Conservation (phyloP, 2,329 filamentous ascomycete species). For the Boeremia lycopersici region DNA sequence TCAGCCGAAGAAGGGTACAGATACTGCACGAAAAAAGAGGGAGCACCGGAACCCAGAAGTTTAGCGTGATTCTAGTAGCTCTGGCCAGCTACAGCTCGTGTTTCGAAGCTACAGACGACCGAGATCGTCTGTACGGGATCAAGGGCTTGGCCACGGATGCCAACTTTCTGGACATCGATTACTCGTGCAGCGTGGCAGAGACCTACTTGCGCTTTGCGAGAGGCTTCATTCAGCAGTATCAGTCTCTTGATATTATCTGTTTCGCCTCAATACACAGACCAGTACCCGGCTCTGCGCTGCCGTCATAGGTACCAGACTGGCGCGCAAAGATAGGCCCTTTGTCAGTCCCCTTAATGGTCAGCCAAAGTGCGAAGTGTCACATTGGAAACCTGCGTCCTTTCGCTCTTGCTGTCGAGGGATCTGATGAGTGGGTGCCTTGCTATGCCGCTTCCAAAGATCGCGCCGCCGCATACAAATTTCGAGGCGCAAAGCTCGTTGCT, state of each 20-base stretch:
- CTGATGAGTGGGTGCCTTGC: no score
- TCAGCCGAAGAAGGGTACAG: not conserved
- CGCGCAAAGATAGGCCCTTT: not conserved
- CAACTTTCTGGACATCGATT: not conserved
- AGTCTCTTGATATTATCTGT: not conserved
- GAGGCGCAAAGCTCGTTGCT: no score
- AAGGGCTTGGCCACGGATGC: not conserved
- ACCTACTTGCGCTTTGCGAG: not conserved
- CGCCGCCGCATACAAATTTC: no score
- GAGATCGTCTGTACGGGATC: not conserved
- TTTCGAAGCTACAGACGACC: not conserved
- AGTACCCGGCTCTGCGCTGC: not conserved
- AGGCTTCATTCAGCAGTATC: not conserved
- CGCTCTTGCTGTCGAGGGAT: no score
- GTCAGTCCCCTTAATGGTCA: not conserved
- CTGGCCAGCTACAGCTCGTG: not conserved
- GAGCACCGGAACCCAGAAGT: no score
- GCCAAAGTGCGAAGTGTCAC: not conserved
- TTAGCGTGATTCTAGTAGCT: not conserved
- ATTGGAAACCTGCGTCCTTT: not conserved
- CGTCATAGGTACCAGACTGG: not conserved
- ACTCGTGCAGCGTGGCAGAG: not conserved
- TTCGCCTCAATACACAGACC: not conserved
- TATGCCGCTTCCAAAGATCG: no score
- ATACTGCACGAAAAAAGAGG: no score